Conservation (phyloP, 2,329 filamentous ascomycete genomes). For the Colletotrichum sp. region DNA sequence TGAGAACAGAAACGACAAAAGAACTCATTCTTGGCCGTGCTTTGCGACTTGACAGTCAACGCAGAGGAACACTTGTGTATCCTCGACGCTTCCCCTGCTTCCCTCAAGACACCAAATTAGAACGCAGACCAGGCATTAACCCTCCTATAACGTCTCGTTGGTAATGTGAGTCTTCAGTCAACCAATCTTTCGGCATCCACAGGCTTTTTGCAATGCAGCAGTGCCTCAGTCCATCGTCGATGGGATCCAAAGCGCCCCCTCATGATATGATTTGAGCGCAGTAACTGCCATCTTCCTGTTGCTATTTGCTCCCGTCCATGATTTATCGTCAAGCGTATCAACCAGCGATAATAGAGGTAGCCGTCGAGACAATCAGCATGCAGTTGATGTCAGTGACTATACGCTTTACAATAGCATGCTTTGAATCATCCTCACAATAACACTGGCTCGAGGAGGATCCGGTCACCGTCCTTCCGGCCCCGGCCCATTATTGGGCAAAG, state of each 20-base stretch:
- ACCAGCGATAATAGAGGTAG: not conserved
- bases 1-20: no score
- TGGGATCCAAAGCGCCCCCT: not conserved
- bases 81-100: not conserved
- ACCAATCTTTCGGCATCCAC: not conserved
- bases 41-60: not conserved
- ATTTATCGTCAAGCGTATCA: not conserved
- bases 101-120: accelerated
- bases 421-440: not conserved
- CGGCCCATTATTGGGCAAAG: not conserved
- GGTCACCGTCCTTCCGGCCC: not conserved
- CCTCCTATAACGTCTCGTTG: not conserved
- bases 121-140: not conserved
- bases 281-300: not conserved
- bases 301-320: not conserved
- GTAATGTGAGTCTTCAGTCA: not conserved
- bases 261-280: accelerated
- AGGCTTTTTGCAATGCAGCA: not conserved
- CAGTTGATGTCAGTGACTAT: not conserved
- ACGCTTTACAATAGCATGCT: not conserved
- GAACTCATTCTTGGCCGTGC: not conserved
- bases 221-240: not conserved
- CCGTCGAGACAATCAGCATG: not conserved
- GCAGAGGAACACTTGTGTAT: not conserved
- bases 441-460: not conserved